Evolutionary conservation across 176 grass and related monocot species (phyloP), one percentile per base, ranked within the genome.

Genomic region (Zoysia japonica): DNA sequence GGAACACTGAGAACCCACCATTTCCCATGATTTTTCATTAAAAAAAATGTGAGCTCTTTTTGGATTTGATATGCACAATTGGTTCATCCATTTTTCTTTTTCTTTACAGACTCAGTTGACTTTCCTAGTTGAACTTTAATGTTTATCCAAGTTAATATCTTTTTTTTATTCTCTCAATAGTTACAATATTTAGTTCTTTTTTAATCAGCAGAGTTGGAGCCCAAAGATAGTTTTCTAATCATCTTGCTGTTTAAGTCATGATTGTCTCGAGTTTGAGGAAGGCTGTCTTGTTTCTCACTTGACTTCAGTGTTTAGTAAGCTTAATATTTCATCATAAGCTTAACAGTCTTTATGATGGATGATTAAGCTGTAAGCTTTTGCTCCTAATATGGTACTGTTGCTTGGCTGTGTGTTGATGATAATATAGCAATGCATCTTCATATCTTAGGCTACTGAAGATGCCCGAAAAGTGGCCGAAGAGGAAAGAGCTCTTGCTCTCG

Each of bases 391-490:
- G 20, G 9, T 36, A 35, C 20, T 10, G 1, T 61, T 61, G 9
- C 36, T 61, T 36, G 59, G 19, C 20, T 61, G 20, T 4, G 19
- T 3, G 8, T 28, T 61, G 59, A 36, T 35, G 36, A 35, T 61
- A 61, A 61, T 36, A 36, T 61, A 36, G 20, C 20, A 57, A 57
- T 70, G 43, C 64, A 44, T 17, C 9, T 68, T 45, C 68, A 5
- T 79, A 44, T 90, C 72, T 40, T 53, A 97, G 95, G 92, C 95
- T 74, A 92, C 85, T 72, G 95, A 94, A 92, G 95, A 97, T 92
- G 95, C 95, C 9, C 90, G 87, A 54, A 92, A 92, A 75, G 95
- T 92, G 39, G 92, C 89, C 75, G 85, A 90, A 90, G 95, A 97
- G 85, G 95, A 92, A 89, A 89, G 92, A 64, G 80, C 85, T 60